Conservation (phyloP, 2,329 filamentous ascomycete species). For the Pseudogymnoascus sp. region DNA sequence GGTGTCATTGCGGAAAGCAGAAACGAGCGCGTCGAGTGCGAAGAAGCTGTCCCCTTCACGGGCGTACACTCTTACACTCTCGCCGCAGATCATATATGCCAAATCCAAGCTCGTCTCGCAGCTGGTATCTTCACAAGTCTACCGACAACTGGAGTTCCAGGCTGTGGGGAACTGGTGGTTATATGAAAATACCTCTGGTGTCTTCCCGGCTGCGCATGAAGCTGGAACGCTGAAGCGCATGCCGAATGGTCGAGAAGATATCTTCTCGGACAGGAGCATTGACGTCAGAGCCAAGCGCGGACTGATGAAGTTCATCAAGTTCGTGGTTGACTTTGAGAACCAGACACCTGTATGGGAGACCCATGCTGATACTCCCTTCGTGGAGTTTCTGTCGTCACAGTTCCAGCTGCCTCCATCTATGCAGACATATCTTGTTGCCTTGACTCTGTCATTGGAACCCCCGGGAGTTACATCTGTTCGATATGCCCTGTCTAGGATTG, state of each 20-base stretch:
- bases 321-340: constrained; percentile 67
- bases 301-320: constrained; percentile 91
- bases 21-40: constrained; percentile 28
- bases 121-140: constrained; percentile 83
- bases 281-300: constrained; percentile 75
- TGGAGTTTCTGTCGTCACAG: constrained; percentile 51
- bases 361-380: constrained; percentile 49
- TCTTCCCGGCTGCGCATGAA: constrained; percentile 19
- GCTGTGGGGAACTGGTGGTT: constrained; percentile 93
- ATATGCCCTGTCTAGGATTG: constrained; percentile 66
- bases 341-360: constrained; percentile 53
- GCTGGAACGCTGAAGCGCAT: constrained; percentile 56
- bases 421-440: constrained; percentile 57
- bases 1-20: constrained; percentile 25
- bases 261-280: constrained; percentile 73
- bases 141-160: constrained; percentile 85
- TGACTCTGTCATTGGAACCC: constrained; percentile 65
- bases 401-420: constrained; percentile 65
- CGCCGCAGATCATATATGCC: constrained; percentile 81
- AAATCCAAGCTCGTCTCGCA: constrained; percentile 70
- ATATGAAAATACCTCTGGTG: constrained; percentile 34
- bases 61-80: constrained; percentile 75
- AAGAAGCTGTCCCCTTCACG: constrained; percentile 56
- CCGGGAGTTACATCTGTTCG: constrained; percentile 50
- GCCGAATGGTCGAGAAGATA: constrained; percentile 84